These are phyloP conservation scores for Saccharomycopsis amapae DNA, from an alignment of 805 yeast genomes.

Conservation along the genomic window DNA sequence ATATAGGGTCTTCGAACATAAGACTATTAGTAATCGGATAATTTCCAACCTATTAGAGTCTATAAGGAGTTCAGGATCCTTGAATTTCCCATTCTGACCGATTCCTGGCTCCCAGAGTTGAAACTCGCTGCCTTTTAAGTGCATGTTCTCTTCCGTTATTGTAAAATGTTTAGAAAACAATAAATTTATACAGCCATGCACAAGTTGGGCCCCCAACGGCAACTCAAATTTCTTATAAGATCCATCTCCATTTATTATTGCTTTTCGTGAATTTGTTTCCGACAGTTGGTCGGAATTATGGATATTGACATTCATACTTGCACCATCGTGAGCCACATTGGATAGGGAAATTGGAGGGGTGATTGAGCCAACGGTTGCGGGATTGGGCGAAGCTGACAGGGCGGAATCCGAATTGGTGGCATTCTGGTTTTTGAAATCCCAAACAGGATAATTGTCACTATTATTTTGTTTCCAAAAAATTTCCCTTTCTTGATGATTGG, in stretches of 20 bases:
- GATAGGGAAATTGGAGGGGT: background rate
- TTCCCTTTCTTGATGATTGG: slow-evolving; percentile 1
- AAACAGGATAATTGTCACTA: background rate
- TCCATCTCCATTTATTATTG: background rate
- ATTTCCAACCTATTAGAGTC: slow-evolving; percentile 66
- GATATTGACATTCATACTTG: slow-evolving; percentile 9
- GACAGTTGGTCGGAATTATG: background rate
- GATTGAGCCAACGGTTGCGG: slow-evolving; percentile 12
- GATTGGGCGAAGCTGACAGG: background rate
- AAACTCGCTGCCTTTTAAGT: slow-evolving; percentile 29
- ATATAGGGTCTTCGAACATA: slow-evolving; percentile 60
- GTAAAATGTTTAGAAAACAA: slow-evolving; percentile 52
- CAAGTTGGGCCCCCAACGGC: slow-evolving; percentile 33
- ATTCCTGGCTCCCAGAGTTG: slow-evolving; percentile 79
- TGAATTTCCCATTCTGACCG: slow-evolving; percentile 34
- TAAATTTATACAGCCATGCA: slow-evolving; percentile 25
- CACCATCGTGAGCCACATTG: slow-evolving; percentile 2
- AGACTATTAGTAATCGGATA: slow-evolving; percentile 49
- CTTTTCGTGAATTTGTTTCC: background rate
- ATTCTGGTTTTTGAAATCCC: background rate
- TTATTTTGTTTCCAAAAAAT: slow-evolving; percentile 12
- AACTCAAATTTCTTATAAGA: background rate
- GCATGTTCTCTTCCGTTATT: slow-evolving; percentile 24
- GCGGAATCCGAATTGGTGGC: background rate
- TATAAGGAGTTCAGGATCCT: slow-evolving; percentile 29